Base-by-base conservation (phyloP, 78 protist genomes). In the Neovahlkampfia damariscottae region DNA sequence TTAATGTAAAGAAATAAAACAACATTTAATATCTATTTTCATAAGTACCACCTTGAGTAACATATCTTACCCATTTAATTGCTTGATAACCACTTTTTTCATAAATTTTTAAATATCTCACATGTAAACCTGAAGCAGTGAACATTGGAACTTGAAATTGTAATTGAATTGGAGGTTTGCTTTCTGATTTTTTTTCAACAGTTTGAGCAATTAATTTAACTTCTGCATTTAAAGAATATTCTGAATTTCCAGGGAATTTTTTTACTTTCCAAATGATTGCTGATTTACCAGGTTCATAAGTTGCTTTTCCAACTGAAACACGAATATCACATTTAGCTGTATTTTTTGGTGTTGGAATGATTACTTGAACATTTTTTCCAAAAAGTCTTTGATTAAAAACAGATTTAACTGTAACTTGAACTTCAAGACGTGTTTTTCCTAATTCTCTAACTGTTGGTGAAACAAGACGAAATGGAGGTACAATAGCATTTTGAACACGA, bases 71-170 rank as follows among this genome's bases (percentile, higher is more conserved):
- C 98, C 98, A 97, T 76, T 94, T 92, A 76, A 84, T 67, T 59
- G 98, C 86, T 67, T 85, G 70, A 87, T 95, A 92, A 82, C 73
- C 67, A 32, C 76, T 1, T 79, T 89, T 79, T 59, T 86, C 89
- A 6, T 39, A 0, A 8, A 91, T 88, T 83, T 94, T 92, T 40
- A 95, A 70, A 85, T 90, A 95, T 35, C 96, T 85, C 10, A 97
- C 98, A 39, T 87, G 85, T 82, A 97, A 83, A 7, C 98, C 98
- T 32, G 95, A 89, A 28, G 97, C 91, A 5, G 98, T 73, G 31
- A 90, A 88, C 98, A 95, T 93, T n/a, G 97, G 95, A 32, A 94
- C 98, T 87, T 90, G 91, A 90, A 93, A 96, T 37, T 88, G 81
- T 93, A 96, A 80, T 1, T 90, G 40, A 81, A 96, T 91, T 7